phyloP scores from a whole-genome alignment of 208 protist species.

The Perkinsela sp. region DNA sequence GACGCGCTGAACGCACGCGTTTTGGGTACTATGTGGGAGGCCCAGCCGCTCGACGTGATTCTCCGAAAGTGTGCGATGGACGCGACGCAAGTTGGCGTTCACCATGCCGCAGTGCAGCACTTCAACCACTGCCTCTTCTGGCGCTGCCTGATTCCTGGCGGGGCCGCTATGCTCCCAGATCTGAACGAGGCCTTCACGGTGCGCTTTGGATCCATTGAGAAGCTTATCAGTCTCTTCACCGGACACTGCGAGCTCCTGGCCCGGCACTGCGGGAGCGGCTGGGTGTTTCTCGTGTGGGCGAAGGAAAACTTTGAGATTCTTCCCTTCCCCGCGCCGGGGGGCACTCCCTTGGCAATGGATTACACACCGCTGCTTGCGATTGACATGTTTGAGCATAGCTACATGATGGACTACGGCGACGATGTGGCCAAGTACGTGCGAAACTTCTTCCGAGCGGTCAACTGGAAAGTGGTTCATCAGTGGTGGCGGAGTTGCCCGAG shows the following conservation, averaged over 20 bases:
- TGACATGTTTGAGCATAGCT: constrained; percentile 79
- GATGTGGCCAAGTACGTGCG: constrained; percentile 44
- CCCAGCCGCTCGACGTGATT: constrained; percentile 38
- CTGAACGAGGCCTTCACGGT: constrained; percentile 22
- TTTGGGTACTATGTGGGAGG: constrained; percentile 46
- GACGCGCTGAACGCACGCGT: constrained; percentile 63
- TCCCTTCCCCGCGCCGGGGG: constrained; percentile 15
- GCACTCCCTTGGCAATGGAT: constrained; percentile 1
- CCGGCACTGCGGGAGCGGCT: constrained; percentile 24
- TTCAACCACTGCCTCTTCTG: constrained; percentile 69
- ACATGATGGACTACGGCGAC: constrained; percentile 77
- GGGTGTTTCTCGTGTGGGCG: constrained; percentile 62
- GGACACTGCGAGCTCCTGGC: neutral
- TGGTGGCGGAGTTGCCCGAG: neutral
- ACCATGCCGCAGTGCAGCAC: constrained; percentile 68
- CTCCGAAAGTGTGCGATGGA: constrained; percentile 21
- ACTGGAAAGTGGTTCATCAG: constrained; percentile 19
- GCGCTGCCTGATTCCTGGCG: constrained; percentile 62
- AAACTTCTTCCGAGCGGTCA: constrained; percentile 66
- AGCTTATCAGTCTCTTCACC: constrained; percentile 33
- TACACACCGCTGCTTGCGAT: constrained; percentile 39
- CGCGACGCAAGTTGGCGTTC: constrained; percentile 16
- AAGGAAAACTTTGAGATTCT: constrained; percentile 38
- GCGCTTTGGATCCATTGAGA: constrained; percentile 50
- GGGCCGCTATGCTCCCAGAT: constrained; percentile 50